phyloP scores from a whole-genome alignment of 169 alveolate genomes.

The Amoebophrya sp. region DNA sequence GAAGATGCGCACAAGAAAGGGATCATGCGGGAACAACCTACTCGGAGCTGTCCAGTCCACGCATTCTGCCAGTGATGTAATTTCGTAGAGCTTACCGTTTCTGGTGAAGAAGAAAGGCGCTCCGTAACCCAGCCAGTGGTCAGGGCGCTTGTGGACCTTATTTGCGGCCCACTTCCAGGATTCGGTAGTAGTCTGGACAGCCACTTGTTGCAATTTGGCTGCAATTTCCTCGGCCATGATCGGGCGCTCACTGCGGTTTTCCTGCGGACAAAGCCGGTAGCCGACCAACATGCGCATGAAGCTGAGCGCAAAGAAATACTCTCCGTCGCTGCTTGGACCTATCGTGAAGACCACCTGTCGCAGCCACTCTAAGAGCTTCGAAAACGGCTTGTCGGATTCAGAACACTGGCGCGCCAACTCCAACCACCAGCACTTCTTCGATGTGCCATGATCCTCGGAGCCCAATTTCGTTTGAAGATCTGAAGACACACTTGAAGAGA shows the following conservation, averaged over 20 bases:
- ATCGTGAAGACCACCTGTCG: not conserved
- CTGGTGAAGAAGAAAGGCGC: not conserved
- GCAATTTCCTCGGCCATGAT: not conserved
- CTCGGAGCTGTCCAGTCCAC: not conserved
- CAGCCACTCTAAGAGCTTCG: not conserved
- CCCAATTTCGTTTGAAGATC: not conserved
- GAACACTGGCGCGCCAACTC: not conserved
- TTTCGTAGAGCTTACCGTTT: not conserved
- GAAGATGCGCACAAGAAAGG: not conserved
- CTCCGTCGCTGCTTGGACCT: not conserved
- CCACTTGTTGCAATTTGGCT: not conserved
- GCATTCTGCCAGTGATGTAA: not conserved
- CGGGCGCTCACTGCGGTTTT: not conserved
- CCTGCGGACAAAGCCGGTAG: not conserved
- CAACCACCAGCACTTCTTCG: not conserved
- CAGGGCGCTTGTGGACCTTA: not conserved
- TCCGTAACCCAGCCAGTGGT: not conserved
- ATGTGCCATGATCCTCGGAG: not conserved
- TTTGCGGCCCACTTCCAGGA: not conserved
- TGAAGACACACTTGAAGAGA: not conserved
- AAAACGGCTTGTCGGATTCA: not conserved
- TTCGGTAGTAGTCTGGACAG: not conserved
- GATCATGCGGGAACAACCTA: not conserved
- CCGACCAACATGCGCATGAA: not conserved
- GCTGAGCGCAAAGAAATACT: not conserved